phyloP scores from a whole-genome alignment of 352 stramenopile genomes.

The Aphanomyces stellatus region DNA sequence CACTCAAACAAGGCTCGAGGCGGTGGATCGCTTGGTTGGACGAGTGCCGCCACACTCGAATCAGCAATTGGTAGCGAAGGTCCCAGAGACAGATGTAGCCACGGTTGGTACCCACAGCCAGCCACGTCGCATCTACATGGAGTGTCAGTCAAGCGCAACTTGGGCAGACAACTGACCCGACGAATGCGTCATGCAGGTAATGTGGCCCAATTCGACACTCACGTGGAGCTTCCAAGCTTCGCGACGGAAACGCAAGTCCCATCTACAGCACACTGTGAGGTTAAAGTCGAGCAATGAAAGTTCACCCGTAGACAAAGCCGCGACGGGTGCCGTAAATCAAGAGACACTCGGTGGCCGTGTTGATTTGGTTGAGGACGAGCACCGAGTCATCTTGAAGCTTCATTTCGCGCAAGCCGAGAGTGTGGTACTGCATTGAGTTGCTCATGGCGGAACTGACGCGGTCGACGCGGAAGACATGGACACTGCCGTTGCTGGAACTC shows the following conservation, averaged over 20 bases:
- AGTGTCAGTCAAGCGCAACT: neutral
- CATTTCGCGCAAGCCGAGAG: constrained; percentile 62
- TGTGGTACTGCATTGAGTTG: constrained; percentile 42
- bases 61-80: constrained; percentile 91
- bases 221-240: constrained; percentile 91
- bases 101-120: constrained; percentile 89
- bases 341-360: constrained; percentile 90
- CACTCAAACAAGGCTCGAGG: constrained; percentile 66
- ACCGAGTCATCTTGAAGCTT: constrained; percentile 86
- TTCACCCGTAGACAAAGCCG: constrained; percentile 62
- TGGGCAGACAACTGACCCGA: constrained; percentile 16
- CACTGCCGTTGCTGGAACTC: constrained; percentile 76
- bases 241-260: constrained; percentile 86
- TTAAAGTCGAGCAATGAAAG: neutral
- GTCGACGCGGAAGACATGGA: constrained; percentile 97
- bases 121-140: constrained; percentile 87
- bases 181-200: constrained; percentile 93
- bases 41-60: constrained; percentile 95
- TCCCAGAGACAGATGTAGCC: constrained; percentile 96
- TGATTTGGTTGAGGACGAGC: constrained; percentile 93
- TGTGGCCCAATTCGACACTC: constrained; percentile 90
- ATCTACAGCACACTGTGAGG: too few species aligned
- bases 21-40: constrained; percentile 84
- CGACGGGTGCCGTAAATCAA: constrained; percentile 92
- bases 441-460: constrained; percentile 46